Evolutionary conservation across 176 grass and related monocot genomes (phyloP).

Genomic region (maize (Zea mays)): Zm-B73-REFERENCE-NAM-5.0 NC_050096.1:42936501-42937000

Average conservation of each 20-base stretch:
- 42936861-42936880: background rate
- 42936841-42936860: background rate
- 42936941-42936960: background rate
- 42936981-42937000: background rate
- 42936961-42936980: no score
- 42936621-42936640: slow-evolving; percentile 75
- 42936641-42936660: slow-evolving; percentile 62
- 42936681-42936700: slow-evolving; percentile 74
- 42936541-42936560: slow-evolving; percentile 84
- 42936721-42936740: slow-evolving; percentile 47
- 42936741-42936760: slow-evolving; percentile 4
- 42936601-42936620: slow-evolving; percentile 66
- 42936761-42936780: slow-evolving; percentile 17
- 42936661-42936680: slow-evolving; percentile 65
- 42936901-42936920: background rate
- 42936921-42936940: background rate
- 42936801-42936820: background rate
- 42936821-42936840: background rate
- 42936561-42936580: slow-evolving; percentile 88
- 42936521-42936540: background rate
- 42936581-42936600: slow-evolving; percentile 52
- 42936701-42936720: slow-evolving; percentile 48
- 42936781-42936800: background rate
- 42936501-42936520: background rate
- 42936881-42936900: background rate